Evolutionary conservation across 192 early-diverging fungal genomes (phyloP).

Genomic region (Entophlyctis luteolus): DNA sequence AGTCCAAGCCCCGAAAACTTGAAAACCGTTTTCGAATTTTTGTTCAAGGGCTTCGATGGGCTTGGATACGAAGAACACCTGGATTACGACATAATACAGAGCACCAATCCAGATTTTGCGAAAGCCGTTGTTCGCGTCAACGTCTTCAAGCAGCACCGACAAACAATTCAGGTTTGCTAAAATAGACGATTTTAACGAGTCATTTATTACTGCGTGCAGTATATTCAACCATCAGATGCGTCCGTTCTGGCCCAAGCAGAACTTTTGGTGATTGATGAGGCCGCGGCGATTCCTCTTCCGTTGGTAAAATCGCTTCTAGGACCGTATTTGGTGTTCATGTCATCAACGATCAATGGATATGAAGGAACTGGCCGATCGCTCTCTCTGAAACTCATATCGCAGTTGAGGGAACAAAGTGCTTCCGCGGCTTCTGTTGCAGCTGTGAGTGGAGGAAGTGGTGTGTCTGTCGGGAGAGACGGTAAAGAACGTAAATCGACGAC

Average conservation of each 20-base stretch:
- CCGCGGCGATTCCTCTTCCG: slow-evolving; percentile 95
- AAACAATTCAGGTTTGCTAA: slow-evolving; percentile 76
- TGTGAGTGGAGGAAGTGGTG: slow-evolving; percentile 23
- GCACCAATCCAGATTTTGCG: slow-evolving; percentile 91
- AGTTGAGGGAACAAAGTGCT: slow-evolving; percentile 87
- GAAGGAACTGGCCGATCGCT: slow-evolving; percentile 97
- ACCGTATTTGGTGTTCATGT: slow-evolving; percentile 96
- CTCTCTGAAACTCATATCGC: slow-evolving; percentile 91
- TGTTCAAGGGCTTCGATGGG: slow-evolving; percentile 97
- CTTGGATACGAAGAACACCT: slow-evolving; percentile 97
- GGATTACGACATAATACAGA: slow-evolving; percentile 99
- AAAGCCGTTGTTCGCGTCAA: slow-evolving; percentile 95
- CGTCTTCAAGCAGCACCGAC: slow-evolving; percentile 91
- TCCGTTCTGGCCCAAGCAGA: slow-evolving; percentile 93
- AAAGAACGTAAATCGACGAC: slow-evolving; percentile 45
- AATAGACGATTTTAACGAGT: slow-evolving; percentile 2
- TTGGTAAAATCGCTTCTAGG: slow-evolving; percentile 87
- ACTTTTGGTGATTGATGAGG: slow-evolving; percentile 97
- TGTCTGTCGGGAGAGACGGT: slow-evolving; percentile 54
- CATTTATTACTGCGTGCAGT: slow-evolving; percentile 49
- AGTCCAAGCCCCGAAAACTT: slow-evolving; percentile 96
- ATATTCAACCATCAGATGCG: slow-evolving; percentile 94
- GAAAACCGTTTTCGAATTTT: slow-evolving; percentile 96
- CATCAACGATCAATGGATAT: slow-evolving; percentile 98
- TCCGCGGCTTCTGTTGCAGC: slow-evolving; percentile 34